Evolutionary conservation across 805 yeast genomes (phyloP).

Genomic region (Wickerhamomyces pijperi): DNA sequence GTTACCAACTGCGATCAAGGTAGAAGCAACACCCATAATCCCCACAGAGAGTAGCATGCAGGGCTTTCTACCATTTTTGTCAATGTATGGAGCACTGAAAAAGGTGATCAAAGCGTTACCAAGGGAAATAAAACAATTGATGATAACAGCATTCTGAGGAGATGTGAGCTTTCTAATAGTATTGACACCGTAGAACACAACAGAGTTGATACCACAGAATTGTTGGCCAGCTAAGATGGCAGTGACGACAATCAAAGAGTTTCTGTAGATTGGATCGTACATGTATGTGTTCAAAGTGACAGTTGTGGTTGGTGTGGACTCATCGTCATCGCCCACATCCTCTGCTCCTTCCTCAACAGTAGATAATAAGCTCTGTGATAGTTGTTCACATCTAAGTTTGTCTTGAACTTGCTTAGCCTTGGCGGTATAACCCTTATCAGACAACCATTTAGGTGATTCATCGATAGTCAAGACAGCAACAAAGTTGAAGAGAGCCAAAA

Average conservation of each 20-base stretch:
- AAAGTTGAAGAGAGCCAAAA: slow-evolving; percentile 40
- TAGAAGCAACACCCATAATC: slow-evolving; percentile 57
- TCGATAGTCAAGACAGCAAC: slow-evolving; percentile 32
- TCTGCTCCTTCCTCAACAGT: slow-evolving; percentile 8
- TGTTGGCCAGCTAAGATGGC: slow-evolving; percentile 79
- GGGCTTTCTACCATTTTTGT: slow-evolving; percentile 63
- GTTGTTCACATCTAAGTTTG: slow-evolving; percentile 22
- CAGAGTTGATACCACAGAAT: slow-evolving; percentile 85
- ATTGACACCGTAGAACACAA: slow-evolving; percentile 86
- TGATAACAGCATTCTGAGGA: slow-evolving; percentile 58
- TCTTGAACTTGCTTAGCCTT: slow-evolving; percentile 29
- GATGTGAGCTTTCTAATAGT: slow-evolving; percentile 53
- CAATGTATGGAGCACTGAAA: slow-evolving; percentile 66
- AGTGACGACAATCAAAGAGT: slow-evolving; percentile 56
- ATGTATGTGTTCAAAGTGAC: slow-evolving; percentile 34
- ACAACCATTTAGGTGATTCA: slow-evolving; percentile 84
- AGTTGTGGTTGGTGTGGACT: not conserved
- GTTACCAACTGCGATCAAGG: slow-evolving; percentile 59
- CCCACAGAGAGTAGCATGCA: slow-evolving; percentile 54
- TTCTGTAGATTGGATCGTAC: slow-evolving; percentile 36
- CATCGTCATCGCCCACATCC: not conserved
- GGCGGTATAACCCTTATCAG: slow-evolving; percentile 30
- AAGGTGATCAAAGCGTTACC: slow-evolving; percentile 69
- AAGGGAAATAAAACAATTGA: slow-evolving; percentile 69
- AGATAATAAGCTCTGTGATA: slow-evolving; percentile 7